Evolutionary conservation across 2,329 filamentous ascomycete species (phyloP).

Genomic region (Chrysosporium queenslandicum): DNA sequence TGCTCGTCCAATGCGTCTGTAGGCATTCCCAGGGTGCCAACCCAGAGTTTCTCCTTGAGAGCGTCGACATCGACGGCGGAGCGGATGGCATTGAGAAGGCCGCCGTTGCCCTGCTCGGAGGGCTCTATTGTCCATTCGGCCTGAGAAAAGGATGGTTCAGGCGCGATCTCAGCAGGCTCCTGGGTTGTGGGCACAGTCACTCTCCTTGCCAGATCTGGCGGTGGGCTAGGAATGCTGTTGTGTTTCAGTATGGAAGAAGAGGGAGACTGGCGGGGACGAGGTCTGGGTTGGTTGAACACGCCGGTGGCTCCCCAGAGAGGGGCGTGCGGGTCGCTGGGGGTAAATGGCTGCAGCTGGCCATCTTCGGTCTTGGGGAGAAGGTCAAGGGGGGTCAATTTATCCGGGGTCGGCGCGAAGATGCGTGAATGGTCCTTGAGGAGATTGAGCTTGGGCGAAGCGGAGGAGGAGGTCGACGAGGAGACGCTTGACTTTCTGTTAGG

Average conservation of each 20-base stretch:
- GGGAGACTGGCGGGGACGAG: slow-evolving; percentile 61
- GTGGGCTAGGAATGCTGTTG: slow-evolving; percentile 21
- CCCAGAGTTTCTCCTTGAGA: slow-evolving; percentile 70
- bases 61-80: slow-evolving; percentile 61
- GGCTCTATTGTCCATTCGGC: slow-evolving; percentile 74
- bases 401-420: slow-evolving; percentile 29
- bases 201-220: slow-evolving; percentile 14
- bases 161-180: slow-evolving; percentile 13
- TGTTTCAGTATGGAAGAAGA: slow-evolving; percentile 67
- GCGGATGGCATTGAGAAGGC: slow-evolving; percentile 76
- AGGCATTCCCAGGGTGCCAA: slow-evolving; percentile 87
- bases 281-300: slow-evolving; percentile 66
- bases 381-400: slow-evolving; percentile 22
- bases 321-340: slow-evolving; percentile 63
- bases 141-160: slow-evolving; percentile 52
- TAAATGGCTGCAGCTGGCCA: slow-evolving; percentile 42
- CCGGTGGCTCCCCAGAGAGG: slow-evolving; percentile 61
- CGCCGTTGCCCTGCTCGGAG: slow-evolving; percentile 85
- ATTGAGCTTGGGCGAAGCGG: slow-evolving; percentile 1
- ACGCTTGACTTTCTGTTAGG: slow-evolving; percentile 17
- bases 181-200: slow-evolving; percentile 7
- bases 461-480: neutral
- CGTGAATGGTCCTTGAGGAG: slow-evolving; percentile 19
- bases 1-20: slow-evolving; percentile 71
- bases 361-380: slow-evolving; percentile 14